Percentiles rank a stretch among this genome's conserved stretches.
These are phyloP conservation scores for Neocatenulostroma microsporum DNA, from an alignment of 2,329 filamentous ascomycete species.

Conservation along the genomic window DNA sequence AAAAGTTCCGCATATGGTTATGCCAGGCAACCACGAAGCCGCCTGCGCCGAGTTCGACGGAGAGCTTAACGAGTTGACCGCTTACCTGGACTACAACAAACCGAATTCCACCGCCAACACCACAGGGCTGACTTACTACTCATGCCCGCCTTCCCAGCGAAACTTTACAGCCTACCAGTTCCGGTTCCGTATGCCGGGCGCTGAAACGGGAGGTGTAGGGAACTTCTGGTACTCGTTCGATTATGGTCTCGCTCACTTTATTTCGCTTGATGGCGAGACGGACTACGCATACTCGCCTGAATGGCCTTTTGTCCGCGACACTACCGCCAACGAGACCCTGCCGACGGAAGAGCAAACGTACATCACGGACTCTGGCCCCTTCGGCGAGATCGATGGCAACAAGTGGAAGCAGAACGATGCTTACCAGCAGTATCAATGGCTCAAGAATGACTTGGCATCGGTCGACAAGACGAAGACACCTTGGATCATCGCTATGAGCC, in stretches of 20 bases:
- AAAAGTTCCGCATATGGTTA: constrained; percentile 44
- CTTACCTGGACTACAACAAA: constrained; percentile 40
- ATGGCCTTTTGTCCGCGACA: constrained; percentile 38
- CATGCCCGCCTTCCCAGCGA: constrained; percentile 44
- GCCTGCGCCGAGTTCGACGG: constrained; percentile 45
- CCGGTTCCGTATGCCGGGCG: constrained; percentile 46
- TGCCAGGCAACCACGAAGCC: constrained; percentile 47
- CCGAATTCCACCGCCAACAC: constrained; percentile 36
- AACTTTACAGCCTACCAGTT: constrained; percentile 47
- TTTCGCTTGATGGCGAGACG: constrained; percentile 43
- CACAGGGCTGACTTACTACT: constrained; percentile 42
- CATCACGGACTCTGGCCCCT: constrained; percentile 44
- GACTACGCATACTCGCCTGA: constrained; percentile 44
- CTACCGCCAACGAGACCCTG: constrained; percentile 34
- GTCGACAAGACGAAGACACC: constrained; percentile 43
- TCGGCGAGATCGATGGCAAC: constrained; percentile 36
- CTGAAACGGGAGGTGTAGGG: constrained; percentile 41
- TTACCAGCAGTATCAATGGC: constrained; percentile 44
- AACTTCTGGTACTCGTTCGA: constrained; percentile 52
- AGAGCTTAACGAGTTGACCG: constrained; percentile 37
- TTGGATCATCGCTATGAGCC: constrained; percentile 45
- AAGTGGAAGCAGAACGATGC: constrained; percentile 35
- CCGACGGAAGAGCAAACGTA: constrained; percentile 39
- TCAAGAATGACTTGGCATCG: constrained; percentile 37
- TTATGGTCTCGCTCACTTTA: constrained; percentile 47